Evolutionary conservation across 2,329 filamentous ascomycete species (phyloP).

Genomic region (Cladosporium sp.): DNA sequence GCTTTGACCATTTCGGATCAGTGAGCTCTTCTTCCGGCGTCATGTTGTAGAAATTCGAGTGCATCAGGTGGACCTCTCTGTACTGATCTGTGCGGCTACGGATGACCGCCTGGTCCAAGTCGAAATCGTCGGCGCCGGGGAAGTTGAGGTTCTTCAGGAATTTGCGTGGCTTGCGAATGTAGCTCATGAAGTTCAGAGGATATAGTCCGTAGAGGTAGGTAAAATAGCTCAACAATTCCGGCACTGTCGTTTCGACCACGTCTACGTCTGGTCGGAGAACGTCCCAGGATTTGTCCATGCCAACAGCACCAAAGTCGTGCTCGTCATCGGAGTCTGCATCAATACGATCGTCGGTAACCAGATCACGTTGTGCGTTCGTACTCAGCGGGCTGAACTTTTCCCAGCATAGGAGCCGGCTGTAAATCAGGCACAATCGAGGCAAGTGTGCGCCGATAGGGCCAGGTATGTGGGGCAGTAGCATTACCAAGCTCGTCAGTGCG

Average conservation of each 20-base stretch:
- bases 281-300: slow-evolving; percentile 59
- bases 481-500: slow-evolving; percentile 72
- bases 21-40: slow-evolving; percentile 78
- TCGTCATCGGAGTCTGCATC: slow-evolving; percentile 35
- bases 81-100: slow-evolving; percentile 74
- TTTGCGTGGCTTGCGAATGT: slow-evolving; percentile 77
- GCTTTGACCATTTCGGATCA: slow-evolving; percentile 77
- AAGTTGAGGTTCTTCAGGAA: slow-evolving; percentile 74
- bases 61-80: slow-evolving; percentile 69
- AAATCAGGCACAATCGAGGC: slow-evolving; percentile 76
- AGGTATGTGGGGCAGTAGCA: slow-evolving; percentile 81
- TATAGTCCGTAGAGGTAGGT: slow-evolving; percentile 82
- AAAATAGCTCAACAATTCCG: slow-evolving; percentile 73
- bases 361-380: slow-evolving; percentile 34
- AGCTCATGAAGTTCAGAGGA: slow-evolving; percentile 82
- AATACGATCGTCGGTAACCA: slow-evolving; percentile 38
- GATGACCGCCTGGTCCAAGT: slow-evolving; percentile 76
- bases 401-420: slow-evolving; percentile 78
- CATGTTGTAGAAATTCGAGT: slow-evolving; percentile 80
- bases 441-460: slow-evolving; percentile 68
- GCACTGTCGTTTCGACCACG: slow-evolving; percentile 61
- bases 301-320: slow-evolving; percentile 41
- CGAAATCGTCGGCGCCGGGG: slow-evolving; percentile 69
- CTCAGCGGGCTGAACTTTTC: slow-evolving; percentile 53
- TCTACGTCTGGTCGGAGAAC: slow-evolving; percentile 62